Base-by-base conservation (phyloP, 1,284 basidiomycete genomes). In the Exobasidium cylindrosporum region DNA sequence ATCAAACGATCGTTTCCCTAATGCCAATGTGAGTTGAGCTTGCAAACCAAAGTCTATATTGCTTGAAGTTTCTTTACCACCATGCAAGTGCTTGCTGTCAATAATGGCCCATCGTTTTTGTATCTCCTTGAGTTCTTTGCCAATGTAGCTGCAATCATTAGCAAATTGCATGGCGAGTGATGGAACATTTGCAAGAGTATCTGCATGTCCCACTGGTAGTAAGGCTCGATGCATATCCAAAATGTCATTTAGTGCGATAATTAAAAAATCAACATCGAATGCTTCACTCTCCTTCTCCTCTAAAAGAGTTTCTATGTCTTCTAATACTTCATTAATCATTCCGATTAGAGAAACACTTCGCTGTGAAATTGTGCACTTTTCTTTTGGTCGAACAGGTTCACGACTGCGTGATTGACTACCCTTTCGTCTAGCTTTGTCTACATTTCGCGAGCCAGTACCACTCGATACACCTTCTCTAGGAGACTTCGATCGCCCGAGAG, bases 151-250 rank as follows among this genome's bases (percentile, higher is more conserved):
- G 70, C 88, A 92, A 68, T 96, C 91, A 79, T 97, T 97, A 26
- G 89, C 87, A 76, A 91, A 90, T 57, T 88, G 86, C 84, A 97
- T 88, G 0, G 86, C 83, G 29, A 85, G 81, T 14, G 86, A 85
- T 3, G 88, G 83, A 0, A 85, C 84, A 35, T 84, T 81, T 14
- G 81, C 74, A 43, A 91, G 81, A 28, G 84, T 82, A 24, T 82
- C 74, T 0, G 83, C 81, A 67, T 88, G 88, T 46, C 84, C 84
- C 5, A 89, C 85, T n/a, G 90, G 91, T 78, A 90, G 88, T 31
- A 94, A 81, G 0, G 89, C 90, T 45, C 89, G 86, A 81, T 89
- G 91, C 4, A 97, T 82, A 64, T 94, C 91, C 52, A 95, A 83
- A 2, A 88, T 83, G 31, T 89, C 85, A 60, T 46, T 58, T 10